A percentile compares a stretch with the other conserved stretches of the same genome.
These are phyloP conservation scores for Flaveria trinervia DNA, from an alignment of 129 eudicot genomes.

Conservation along the genomic window DNA sequence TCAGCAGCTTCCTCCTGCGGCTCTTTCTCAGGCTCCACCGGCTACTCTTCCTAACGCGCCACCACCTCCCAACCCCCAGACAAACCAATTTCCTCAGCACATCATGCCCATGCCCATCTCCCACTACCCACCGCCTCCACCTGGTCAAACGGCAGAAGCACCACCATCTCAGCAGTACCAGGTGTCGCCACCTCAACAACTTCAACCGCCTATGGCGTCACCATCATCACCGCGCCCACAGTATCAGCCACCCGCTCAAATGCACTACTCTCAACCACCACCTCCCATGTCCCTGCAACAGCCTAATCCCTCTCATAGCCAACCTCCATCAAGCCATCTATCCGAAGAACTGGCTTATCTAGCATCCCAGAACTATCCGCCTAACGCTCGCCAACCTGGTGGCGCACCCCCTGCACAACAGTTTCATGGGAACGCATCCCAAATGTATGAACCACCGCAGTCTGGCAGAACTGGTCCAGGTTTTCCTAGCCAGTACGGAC, in stretches of 20 bases:
- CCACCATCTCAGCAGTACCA: constrained; percentile 62
- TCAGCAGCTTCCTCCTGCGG: constrained; percentile 45
- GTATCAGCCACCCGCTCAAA: constrained; percentile 45
- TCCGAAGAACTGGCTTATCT: constrained; percentile 61
- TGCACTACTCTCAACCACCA: constrained; percentile 59
- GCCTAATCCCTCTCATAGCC: constrained; percentile 45
- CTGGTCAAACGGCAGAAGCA: constrained; percentile 61
- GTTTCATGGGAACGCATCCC: constrained; percentile 52
- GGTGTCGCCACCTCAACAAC: constrained; percentile 43
- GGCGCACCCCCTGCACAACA: constrained; percentile 66
- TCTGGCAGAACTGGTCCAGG: constrained; percentile 57
- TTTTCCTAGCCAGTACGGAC: constrained; percentile 49
- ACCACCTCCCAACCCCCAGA: constrained; percentile 53
- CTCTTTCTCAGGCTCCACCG: constrained; percentile 30
- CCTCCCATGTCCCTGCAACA: constrained; percentile 66
- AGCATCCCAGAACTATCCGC: constrained; percentile 59
- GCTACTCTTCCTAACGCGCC: constrained; percentile 59
- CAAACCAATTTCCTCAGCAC: constrained; percentile 53
- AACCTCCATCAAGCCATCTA: constrained; percentile 49
- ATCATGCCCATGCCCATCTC: constrained; percentile 51
- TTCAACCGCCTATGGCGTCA: constrained; percentile 33
- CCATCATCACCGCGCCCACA: constrained; percentile 59
- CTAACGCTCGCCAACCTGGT: constrained; percentile 48
- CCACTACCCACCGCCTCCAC: constrained; percentile 61
- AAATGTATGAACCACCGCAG: constrained; percentile 55